A percentile compares a stretch with the other conserved stretches of the same genome.
phyloP scores from a whole-genome alignment of 371 early-diverging fungal species.

The Rhizopus arrhizus region DNA sequence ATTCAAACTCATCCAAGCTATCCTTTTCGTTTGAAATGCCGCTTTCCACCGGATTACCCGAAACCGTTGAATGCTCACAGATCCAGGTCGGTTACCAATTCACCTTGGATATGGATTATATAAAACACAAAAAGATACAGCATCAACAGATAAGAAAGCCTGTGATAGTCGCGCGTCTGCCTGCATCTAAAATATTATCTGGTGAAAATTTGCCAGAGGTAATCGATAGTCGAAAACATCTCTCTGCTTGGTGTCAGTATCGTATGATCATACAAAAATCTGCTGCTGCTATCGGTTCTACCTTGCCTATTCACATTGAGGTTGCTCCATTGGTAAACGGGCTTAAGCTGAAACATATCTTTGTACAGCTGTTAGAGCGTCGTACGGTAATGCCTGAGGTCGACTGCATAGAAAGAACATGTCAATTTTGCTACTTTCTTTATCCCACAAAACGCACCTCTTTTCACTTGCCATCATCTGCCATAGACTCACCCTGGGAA shows the following conservation, averaged over 20 bases:
- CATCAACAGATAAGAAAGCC: constrained; percentile 14
- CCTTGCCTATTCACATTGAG: constrained; percentile 25
- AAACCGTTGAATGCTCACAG: constrained; percentile 23
- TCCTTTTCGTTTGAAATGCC: constrained; percentile 35
- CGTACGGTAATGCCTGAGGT: constrained; percentile 10
- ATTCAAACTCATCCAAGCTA: constrained; percentile 4
- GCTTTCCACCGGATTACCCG: constrained; percentile 27
- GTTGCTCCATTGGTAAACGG: constrained; percentile 19
- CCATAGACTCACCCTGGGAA: not conserved
- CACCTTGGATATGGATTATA: constrained; percentile 8
- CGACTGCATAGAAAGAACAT: not conserved
- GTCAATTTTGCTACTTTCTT: constrained; percentile 20
- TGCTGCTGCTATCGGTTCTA: constrained; percentile 19
- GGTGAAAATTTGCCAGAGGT: constrained; percentile 18
- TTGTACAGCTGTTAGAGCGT: constrained; percentile 25
- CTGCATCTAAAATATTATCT: constrained; percentile 16
- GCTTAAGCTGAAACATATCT: constrained; percentile 24
- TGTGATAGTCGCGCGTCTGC: constrained; percentile 25
- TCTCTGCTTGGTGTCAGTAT: constrained; percentile 29
- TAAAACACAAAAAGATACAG: constrained; percentile 1
- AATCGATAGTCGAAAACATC: constrained; percentile 26
- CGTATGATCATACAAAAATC: constrained; percentile 29
- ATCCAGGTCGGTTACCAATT: constrained; percentile 22
- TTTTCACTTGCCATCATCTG: constrained; percentile 5
- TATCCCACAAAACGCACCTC: constrained; percentile 10